Percentiles rank a stretch among this genome's conserved stretches.
Evolutionary conservation across 805 yeast species (phyloP).

Genomic region (Ogataea naganishii): DNA sequence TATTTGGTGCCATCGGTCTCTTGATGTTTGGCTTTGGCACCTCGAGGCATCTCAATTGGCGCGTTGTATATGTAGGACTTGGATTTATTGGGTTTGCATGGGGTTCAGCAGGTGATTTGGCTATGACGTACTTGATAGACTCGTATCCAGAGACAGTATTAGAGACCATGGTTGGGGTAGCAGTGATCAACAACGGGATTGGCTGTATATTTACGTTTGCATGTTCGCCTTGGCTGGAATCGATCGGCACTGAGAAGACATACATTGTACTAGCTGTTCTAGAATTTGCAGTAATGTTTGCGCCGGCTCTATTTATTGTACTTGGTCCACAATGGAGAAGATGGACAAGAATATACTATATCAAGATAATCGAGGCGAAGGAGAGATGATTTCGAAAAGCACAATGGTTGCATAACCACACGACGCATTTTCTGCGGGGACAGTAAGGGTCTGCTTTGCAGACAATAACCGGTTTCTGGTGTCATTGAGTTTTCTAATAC

Average conservation of each 20-base stretch:
- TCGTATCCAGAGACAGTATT: constrained; percentile 57
- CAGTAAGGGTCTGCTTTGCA: no score
- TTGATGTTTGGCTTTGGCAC: constrained; percentile 62
- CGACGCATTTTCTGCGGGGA: no score
- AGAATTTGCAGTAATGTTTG: constrained; percentile 43
- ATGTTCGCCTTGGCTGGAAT: constrained; percentile 53
- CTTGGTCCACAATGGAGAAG: constrained; percentile 55
- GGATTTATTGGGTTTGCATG: constrained; percentile 60
- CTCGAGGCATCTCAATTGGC: constrained; percentile 40
- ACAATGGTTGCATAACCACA: no score
- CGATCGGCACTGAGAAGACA: constrained; percentile 48
- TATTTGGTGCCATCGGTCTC: constrained; percentile 52
- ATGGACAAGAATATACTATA: constrained; percentile 43
- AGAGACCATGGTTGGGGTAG: constrained; percentile 59
- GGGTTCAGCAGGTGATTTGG: constrained; percentile 62
- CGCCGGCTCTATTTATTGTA: constrained; percentile 44
- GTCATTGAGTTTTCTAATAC: no score
- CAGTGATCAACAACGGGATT: constrained; percentile 52
- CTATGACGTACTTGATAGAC: constrained; percentile 59
- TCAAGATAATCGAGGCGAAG: constrained; percentile 39
- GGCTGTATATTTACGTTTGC: constrained; percentile 62
- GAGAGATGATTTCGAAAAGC: constrained; percentile 28
- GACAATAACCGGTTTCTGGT: no score
- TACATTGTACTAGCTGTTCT: constrained; percentile 55
- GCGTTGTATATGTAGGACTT: constrained; percentile 47